A percentile compares a stretch with the other conserved stretches of the same genome.
Conservation (phyloP, 148 eudicot genomes). For the Cornus kousa region DNA sequence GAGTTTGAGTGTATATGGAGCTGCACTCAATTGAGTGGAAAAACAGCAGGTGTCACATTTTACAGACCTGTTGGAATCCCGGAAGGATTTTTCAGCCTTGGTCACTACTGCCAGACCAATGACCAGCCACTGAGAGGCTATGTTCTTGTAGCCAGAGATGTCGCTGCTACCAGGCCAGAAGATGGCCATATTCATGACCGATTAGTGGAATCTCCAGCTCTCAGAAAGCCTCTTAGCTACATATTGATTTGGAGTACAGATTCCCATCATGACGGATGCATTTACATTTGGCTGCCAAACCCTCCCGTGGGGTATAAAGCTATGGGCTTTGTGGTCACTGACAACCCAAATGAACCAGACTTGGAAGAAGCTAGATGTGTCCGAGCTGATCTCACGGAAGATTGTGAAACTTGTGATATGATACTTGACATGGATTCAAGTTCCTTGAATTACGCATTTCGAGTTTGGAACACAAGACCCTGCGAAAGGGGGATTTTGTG, state of each 20-base stretch:
- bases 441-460: conserved; percentile 25
- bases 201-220: conserved; percentile 41
- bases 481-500: conserved; percentile 62
- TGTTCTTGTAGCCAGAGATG: conserved; percentile 66
- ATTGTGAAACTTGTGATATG: conserved; percentile 57
- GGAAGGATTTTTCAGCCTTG: conserved; percentile 65
- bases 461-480: conserved; percentile 75
- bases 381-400: conserved; percentile 68
- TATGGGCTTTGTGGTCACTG: conserved; percentile 70
- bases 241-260: conserved; percentile 63
- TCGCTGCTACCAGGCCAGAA: conserved; percentile 10
- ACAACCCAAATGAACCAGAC: conserved; percentile 56
- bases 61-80: conserved; percentile 67
- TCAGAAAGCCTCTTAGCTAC: conserved; percentile 59
- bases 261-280: conserved; percentile 33
- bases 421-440: conserved; percentile 40
- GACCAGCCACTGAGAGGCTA: conserved; percentile 59
- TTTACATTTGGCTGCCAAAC: conserved; percentile 74
- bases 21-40: conserved; percentile 39
- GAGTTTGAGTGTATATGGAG: conserved; percentile 57
- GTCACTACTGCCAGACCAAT: conserved; percentile 76
- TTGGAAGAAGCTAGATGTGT: conserved; percentile 72
- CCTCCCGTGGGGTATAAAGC: conserved; percentile 71
- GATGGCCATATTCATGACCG: not conserved
- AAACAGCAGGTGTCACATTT: conserved; percentile 60